A percentile compares a stretch with the other conserved stretches of the same genome.
Conservation (phyloP, 2,329 filamentous ascomycete genomes). For the Cladosporium sp. region DNA sequence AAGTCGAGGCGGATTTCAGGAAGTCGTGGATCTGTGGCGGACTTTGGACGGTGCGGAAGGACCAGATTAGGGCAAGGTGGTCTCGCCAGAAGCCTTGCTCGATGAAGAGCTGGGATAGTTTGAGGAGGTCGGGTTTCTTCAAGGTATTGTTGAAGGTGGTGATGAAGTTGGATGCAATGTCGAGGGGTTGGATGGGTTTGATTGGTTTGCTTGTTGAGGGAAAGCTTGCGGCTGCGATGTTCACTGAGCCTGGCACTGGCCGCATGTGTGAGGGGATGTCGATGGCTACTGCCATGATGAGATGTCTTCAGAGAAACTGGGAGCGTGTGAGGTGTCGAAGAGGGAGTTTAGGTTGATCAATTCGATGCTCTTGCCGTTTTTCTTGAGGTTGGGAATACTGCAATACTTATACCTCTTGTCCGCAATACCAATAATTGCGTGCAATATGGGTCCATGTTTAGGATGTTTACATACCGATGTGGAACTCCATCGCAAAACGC, state of each 20-base stretch:
- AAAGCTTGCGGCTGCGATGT: constrained; percentile 1
- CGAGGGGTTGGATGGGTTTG: background rate
- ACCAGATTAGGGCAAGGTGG: constrained; percentile 54
- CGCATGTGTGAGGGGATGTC: constrained; percentile 3
- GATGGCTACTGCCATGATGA: constrained; percentile 3
- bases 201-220: background rate
- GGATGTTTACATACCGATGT: too few relatives aligned
- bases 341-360: too few relatives aligned
- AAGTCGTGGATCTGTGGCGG: constrained; percentile 37
- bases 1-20: constrained; percentile 31
- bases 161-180: background rate
- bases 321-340: too few relatives aligned
- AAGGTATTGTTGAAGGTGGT: background rate
- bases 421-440: too few relatives aligned
- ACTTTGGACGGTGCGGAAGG: constrained; percentile 52
- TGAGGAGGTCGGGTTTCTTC: background rate
- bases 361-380: too few relatives aligned
- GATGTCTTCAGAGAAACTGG: too few relatives aligned
- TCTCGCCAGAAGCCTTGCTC: constrained; percentile 47
- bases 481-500: too few relatives aligned
- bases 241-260: background rate
- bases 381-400: too few relatives aligned
- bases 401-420: too few relatives aligned
- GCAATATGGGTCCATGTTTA: too few relatives aligned
- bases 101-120: background rate